phyloP scores from a whole-genome alignment of 805 yeast species.

The Hanseniaspora guilliermondii region DNA sequence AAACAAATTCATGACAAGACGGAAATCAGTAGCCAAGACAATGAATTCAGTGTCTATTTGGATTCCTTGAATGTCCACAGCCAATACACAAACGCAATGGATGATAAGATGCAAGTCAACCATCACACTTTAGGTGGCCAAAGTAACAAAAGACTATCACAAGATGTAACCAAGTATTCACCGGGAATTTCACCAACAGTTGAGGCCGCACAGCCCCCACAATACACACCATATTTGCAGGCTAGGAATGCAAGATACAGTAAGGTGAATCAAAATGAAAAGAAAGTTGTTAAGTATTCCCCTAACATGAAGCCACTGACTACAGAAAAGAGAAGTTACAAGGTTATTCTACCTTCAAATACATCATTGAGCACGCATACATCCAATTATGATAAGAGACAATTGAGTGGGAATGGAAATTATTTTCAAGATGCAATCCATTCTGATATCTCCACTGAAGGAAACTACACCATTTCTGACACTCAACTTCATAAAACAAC shows the following conservation, averaged over 20 bases:
- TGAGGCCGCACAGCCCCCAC: slow-evolving; percentile 10
- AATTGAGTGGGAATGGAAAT: background rate
- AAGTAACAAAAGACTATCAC: background rate
- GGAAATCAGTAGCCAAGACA: background rate
- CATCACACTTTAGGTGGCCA: background rate
- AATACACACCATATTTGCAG: slow-evolving; percentile 11
- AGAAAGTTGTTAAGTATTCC: slow-evolving; percentile 8
- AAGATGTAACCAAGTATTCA: background rate
- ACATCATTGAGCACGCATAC: background rate
- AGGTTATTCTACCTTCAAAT: slow-evolving; percentile 8
- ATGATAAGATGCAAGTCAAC: background rate
- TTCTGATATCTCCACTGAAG: background rate
- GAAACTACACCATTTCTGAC: background rate
- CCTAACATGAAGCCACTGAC: slow-evolving; percentile 7
- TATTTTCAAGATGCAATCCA: background rate
- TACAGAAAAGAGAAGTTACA: slow-evolving; percentile 2
- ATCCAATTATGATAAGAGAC: background rate
- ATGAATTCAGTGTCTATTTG: background rate
- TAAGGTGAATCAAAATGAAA: background rate
- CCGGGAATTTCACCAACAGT: slow-evolving; percentile 12
- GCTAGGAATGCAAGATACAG: slow-evolving; percentile 5
- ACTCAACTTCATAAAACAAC: background rate
- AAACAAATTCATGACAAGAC: background rate
- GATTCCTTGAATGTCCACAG: slow-evolving; percentile 2
- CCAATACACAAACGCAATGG: background rate